phyloP scores from a whole-genome alignment of 2,329 filamentous ascomycete species.

The Thermoascus crustaceus region DNA sequence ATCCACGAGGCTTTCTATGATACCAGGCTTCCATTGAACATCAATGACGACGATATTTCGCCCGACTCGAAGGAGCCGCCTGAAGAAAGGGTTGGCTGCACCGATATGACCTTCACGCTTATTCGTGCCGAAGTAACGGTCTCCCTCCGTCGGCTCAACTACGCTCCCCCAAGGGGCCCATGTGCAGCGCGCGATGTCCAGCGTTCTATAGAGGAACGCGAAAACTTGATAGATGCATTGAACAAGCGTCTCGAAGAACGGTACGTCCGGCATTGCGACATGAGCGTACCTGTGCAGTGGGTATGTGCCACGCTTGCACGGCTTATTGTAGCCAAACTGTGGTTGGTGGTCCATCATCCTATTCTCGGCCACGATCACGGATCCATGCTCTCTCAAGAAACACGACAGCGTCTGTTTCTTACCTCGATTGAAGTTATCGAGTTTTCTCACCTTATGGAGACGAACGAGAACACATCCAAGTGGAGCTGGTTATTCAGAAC shows the following conservation, averaged over 20 bases:
- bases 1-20: slow-evolving; percentile 40
- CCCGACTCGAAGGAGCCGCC: slow-evolving; percentile 44
- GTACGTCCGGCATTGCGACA: slow-evolving; percentile 47
- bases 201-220: slow-evolving; percentile 27
- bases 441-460: slow-evolving; percentile 58
- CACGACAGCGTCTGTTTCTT: slow-evolving; percentile 60
- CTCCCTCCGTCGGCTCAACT: slow-evolving; percentile 32
- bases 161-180: slow-evolving; percentile 22
- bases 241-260: slow-evolving; percentile 48
- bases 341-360: slow-evolving; percentile 68
- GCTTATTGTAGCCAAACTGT: slow-evolving; percentile 69
- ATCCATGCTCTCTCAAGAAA: slow-evolving; percentile 51
- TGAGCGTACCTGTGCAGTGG: slow-evolving; percentile 54
- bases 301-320: slow-evolving; percentile 59
- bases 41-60: slow-evolving; percentile 45
- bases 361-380: slow-evolving; percentile 52
- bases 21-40: slow-evolving; percentile 42
- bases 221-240: slow-evolving; percentile 43
- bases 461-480: slow-evolving; percentile 52
- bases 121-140: slow-evolving; percentile 48
- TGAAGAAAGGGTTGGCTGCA: slow-evolving; percentile 41
- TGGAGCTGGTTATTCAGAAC: slow-evolving; percentile 60
- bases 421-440: slow-evolving; percentile 69
- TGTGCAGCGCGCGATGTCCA: slow-evolving; percentile 11
- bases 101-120: slow-evolving; percentile 46